phyloP scores from a whole-genome alignment of 495 filamentous ascomycete species.

The Tuber microsphaerosporum region DNA sequence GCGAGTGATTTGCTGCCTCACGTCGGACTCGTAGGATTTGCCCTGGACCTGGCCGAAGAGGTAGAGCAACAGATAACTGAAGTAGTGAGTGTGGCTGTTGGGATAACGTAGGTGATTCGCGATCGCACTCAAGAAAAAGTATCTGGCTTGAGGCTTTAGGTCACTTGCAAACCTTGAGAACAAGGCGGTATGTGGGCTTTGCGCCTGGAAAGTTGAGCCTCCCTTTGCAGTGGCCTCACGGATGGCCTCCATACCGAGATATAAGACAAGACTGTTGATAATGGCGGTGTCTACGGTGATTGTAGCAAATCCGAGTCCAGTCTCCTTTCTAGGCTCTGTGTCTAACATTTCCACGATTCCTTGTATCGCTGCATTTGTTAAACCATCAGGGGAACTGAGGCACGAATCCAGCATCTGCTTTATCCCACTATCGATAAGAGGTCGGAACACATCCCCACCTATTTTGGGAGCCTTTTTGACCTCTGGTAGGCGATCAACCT shows the following conservation, averaged over 20 bases:
- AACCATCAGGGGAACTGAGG: conserved; percentile 24
- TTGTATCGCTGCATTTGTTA: conserved; percentile 19
- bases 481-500: conserved; percentile 73
- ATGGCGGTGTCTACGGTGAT: conserved; percentile 63
- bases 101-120: conserved; percentile 86
- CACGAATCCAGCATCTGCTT: conserved; percentile 38
- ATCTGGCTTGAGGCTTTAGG: conserved; percentile 68
- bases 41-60: conserved; percentile 72
- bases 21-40: conserved; percentile 70
- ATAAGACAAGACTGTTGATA: conserved; percentile 73
- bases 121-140: conserved; percentile 76
- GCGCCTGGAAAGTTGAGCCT: conserved; percentile 59
- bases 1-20: conserved; percentile 82
- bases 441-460: conserved; percentile 38
- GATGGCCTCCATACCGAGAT: conserved; percentile 68
- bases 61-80: conserved; percentile 76
- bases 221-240: conserved; percentile 52
- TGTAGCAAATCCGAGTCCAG: conserved; percentile 44
- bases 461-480: conserved; percentile 56
- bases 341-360: conserved; percentile 34
- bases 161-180: conserved; percentile 67
- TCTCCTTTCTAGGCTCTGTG: conserved; percentile 33
- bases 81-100: conserved; percentile 86
- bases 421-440: conserved; percentile 31
- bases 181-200: conserved; percentile 65